Conservation (phyloP, 257 asterid genomes). For the Plantago ovata region DNA sequence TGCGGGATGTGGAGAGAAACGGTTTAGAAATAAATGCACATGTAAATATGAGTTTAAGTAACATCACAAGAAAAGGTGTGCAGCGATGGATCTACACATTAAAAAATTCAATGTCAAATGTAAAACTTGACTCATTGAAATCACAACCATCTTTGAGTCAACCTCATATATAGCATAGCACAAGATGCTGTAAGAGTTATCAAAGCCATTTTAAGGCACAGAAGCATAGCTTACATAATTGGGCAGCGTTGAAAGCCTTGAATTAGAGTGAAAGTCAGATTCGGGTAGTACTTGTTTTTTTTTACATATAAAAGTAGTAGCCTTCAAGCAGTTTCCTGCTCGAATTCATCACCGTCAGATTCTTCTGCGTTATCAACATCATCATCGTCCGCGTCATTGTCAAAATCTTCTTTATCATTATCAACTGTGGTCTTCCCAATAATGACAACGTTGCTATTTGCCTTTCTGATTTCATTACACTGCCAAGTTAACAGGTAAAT, state of each 20-base stretch:
- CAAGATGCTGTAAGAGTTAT: background rate
- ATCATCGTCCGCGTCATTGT: slow-evolving; percentile 88
- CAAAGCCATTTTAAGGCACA: background rate
- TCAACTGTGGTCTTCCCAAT: slow-evolving; percentile 70
- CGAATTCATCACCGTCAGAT: slow-evolving; percentile 92
- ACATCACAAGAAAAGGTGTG: background rate
- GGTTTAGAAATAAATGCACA: background rate
- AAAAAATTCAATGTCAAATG: too few relatives aligned
- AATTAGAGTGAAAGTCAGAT: background rate
- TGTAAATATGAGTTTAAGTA: background rate
- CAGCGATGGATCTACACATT: too few relatives aligned
- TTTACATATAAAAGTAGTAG: background rate
- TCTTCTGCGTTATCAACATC: slow-evolving; percentile 90
- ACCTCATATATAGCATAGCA: background rate
- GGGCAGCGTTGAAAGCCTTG: background rate
- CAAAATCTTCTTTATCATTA: slow-evolving; percentile 76
- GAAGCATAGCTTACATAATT: background rate
- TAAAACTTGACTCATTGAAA: background rate
- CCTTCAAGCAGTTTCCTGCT: slow-evolving; percentile 81
- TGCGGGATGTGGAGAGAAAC: too few relatives aligned
- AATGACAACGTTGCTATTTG: slow-evolving; percentile 48
- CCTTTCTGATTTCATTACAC: slow-evolving; percentile 80
- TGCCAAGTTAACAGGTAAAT: slow-evolving; percentile 20
- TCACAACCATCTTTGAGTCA: background rate
- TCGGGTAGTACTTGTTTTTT: slow-evolving; percentile 7